Percentiles rank a stretch among this genome's conserved stretches.
phyloP scores from a whole-genome alignment of 306 rosid genomes.

The Cucurbita moschata region DNA sequence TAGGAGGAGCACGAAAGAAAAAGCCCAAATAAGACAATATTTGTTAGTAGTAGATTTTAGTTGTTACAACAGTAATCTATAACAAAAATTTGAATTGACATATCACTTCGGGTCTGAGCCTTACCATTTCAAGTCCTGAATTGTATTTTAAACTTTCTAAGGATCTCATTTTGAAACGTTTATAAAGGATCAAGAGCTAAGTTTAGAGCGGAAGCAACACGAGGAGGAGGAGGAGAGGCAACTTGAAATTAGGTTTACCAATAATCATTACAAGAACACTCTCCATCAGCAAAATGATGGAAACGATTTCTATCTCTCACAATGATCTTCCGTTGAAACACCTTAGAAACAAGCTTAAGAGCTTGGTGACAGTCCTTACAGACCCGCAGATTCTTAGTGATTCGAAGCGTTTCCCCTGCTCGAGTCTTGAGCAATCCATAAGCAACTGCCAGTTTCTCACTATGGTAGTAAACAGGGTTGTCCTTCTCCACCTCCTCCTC shows the following conservation, averaged over 20 bases:
- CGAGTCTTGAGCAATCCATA: slow-evolving; percentile 38
- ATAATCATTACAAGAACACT: slow-evolving; percentile 45
- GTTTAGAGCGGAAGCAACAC: neutral
- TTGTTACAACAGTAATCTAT: too few relatives aligned
- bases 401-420: slow-evolving; percentile 34
- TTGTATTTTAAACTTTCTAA: too few relatives aligned
- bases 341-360: slow-evolving; percentile 33
- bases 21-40: too few relatives aligned
- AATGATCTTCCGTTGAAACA: slow-evolving; percentile 29
- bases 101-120: too few relatives aligned
- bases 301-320: slow-evolving; percentile 50
- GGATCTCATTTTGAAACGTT: too few relatives aligned
- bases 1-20: too few relatives aligned
- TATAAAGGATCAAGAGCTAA: too few relatives aligned
- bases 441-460: slow-evolving; percentile 55
- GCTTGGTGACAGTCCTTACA: slow-evolving; percentile 64
- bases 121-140: too few relatives aligned
- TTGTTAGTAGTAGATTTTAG: too few relatives aligned
- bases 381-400: slow-evolving; percentile 48
- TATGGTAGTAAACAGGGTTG: slow-evolving; percentile 31
- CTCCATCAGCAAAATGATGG: slow-evolving; percentile 53
- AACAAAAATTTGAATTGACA: too few relatives aligned
- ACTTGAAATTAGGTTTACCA: slow-evolving; percentile 17
- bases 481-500: slow-evolving; percentile 35
- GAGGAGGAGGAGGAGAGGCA: neutral